Conservation (phyloP, 495 filamentous ascomycete species). For the Penicilliopsis zonata region DNA sequence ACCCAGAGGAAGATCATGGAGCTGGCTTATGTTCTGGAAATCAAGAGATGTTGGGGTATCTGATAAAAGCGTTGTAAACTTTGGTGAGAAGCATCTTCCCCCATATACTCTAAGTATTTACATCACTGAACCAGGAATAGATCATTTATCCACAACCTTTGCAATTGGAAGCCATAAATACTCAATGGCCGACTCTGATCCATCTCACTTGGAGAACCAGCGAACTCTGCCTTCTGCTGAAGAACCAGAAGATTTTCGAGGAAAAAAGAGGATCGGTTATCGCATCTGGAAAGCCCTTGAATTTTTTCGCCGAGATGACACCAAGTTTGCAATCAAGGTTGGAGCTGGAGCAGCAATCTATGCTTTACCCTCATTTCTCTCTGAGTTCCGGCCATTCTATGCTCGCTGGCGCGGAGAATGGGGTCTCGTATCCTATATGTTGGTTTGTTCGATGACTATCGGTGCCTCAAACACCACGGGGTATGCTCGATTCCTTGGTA, state of each 20-base stretch:
- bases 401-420: slow-evolving; percentile 90
- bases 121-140: neutral
- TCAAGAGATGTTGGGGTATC: slow-evolving; percentile 8
- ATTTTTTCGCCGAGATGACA: slow-evolving; percentile 52
- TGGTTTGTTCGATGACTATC: slow-evolving; percentile 95
- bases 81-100: slow-evolving; percentile 8
- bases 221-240: neutral
- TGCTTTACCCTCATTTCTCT: slow-evolving; percentile 76
- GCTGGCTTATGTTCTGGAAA: slow-evolving; percentile 77
- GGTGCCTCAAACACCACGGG: slow-evolving; percentile 91
- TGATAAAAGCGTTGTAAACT: slow-evolving; percentile 4
- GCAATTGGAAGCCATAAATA: neutral
- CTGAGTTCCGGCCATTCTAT: slow-evolving; percentile 65
- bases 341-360: slow-evolving; percentile 79
- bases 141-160: neutral
- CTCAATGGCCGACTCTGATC: neutral
- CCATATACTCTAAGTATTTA: neutral
- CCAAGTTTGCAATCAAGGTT: slow-evolving; percentile 82
- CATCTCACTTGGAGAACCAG: neutral
- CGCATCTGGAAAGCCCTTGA: slow-evolving; percentile 46
- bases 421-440: slow-evolving; percentile 94
- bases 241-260: slow-evolving; percentile 4
- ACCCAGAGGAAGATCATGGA: slow-evolving; percentile 55
- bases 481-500: slow-evolving; percentile 76
- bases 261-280: slow-evolving; percentile 32